Evolutionary conservation across 129 eudicot genomes (phyloP), one percentile per base, ranked within the genome.

Genomic region (Silybum marianum): DNA sequence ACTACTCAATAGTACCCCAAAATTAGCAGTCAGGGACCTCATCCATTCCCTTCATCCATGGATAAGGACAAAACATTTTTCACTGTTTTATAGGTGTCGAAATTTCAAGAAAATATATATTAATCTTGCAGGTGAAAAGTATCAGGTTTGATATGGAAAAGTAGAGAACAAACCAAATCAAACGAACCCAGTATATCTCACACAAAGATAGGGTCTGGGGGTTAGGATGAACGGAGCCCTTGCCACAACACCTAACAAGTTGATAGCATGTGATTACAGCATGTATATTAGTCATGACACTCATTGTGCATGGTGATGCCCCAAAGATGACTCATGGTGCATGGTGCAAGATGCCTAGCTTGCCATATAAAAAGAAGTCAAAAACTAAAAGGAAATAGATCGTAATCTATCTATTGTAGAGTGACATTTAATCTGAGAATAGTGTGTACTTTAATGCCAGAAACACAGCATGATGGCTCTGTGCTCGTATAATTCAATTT

Each of bases 111-210:
- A 58, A n/a, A 58, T 58, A 3, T 58, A 58, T n/a, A 58, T 58
- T 58, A 58, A 58, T 58, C 66, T 58, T 58, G 66, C 66, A 54
- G 23, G 65, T 58, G 66, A 58, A n/a, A 58, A 58, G 66, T 54
- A 58, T 58, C 9, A 58, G 66, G 23, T n/a, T 5, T 58, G 66
- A 58, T 24, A 58, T 58, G 66, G 66, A 58, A 58, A 58, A 58
- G 23, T 19, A 58, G 66, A 58, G 66, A 58, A 58, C 66, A 58
- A 58, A 58, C 23, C 65, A 54, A 54, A 54, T 54, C 65, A 54
- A 54, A 54, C 22, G 22, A 16, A 54, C 22, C 22, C 9, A 6
- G 22, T 58, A 6, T 58, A 58, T 58, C 66, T 18, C 66, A 58
- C 22, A 51, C 1, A 14, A 22, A 58, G 60, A 8, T 54, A 54